Percentiles rank a stretch among this genome's conserved stretches.
Conservation (phyloP, 495 filamentous ascomycete genomes). For the Penicillium crystallinum region DNA sequence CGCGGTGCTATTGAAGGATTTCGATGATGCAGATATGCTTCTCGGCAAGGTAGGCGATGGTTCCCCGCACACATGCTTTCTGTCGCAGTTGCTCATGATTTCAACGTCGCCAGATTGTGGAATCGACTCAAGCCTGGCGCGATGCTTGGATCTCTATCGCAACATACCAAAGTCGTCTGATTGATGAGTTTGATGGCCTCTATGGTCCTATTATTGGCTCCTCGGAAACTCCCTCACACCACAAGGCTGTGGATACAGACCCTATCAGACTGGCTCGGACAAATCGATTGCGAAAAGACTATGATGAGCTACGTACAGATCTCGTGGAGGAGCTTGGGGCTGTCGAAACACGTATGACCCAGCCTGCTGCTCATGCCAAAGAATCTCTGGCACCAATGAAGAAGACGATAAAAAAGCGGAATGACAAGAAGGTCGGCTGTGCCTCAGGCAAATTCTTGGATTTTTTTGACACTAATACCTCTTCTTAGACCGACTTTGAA, state of each 20-base stretch:
- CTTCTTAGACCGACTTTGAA: slow-evolving; percentile 67
- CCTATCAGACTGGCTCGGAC: slow-evolving; percentile 60
- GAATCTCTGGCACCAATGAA: slow-evolving; percentile 69
- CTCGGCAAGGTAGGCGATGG: slow-evolving; percentile 56
- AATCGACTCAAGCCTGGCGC: slow-evolving; percentile 75
- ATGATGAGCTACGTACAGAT: slow-evolving; percentile 70
- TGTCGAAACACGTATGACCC: slow-evolving; percentile 69
- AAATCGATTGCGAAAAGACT: slow-evolving; percentile 60
- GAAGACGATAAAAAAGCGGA: slow-evolving; percentile 88
- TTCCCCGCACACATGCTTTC: slow-evolving; percentile 2
- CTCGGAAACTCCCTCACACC: slow-evolving; percentile 45
- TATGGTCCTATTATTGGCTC: slow-evolving; percentile 78
- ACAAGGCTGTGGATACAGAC: slow-evolving; percentile 57
- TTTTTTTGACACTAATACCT: neutral
- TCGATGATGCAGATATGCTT: slow-evolving; percentile 77
- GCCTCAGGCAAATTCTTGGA: neutral
- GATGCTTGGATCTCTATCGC: slow-evolving; percentile 79
- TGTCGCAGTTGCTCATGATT: slow-evolving; percentile 4
- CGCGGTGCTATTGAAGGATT: slow-evolving; percentile 70
- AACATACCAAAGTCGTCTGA: slow-evolving; percentile 61
- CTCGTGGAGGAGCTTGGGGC: slow-evolving; percentile 65
- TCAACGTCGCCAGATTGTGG: slow-evolving; percentile 59
- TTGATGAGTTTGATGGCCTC: slow-evolving; percentile 67
- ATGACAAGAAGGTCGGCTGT: slow-evolving; percentile 74
- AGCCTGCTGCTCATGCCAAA: slow-evolving; percentile 67